These are phyloP conservation scores for Didymosphaeria variabile DNA, from an alignment of 2,329 filamentous ascomycete species.

Conservation along the genomic window DNA sequence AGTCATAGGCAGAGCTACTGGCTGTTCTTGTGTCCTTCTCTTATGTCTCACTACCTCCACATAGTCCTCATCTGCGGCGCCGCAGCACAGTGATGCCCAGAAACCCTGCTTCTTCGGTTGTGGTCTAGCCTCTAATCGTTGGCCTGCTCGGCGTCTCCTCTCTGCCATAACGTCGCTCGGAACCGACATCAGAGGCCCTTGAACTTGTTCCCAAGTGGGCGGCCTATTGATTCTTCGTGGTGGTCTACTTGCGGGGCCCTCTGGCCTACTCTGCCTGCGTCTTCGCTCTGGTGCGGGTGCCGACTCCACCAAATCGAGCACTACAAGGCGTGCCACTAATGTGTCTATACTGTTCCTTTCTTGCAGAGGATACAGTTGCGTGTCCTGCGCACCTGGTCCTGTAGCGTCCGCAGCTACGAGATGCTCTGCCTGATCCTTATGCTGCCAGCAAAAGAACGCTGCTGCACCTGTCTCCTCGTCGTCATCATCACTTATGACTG, in stretches of 20 bases:
- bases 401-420: constrained; percentile 39
- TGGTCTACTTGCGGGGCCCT: constrained; percentile 30
- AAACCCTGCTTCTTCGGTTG: constrained; percentile 46
- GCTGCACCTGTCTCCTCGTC: constrained; percentile 65
- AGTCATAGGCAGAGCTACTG: constrained; percentile 14
- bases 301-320: constrained; percentile 69
- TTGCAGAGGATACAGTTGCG: constrained; percentile 65
- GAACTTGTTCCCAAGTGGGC: constrained; percentile 56
- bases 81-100: constrained; percentile 56
- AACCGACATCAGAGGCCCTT: constrained; percentile 56
- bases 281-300: constrained; percentile 49
- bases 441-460: constrained; percentile 90
- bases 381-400: constrained; percentile 36
- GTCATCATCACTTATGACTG: constrained; percentile 52
- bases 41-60: constrained; percentile 55
- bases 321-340: constrained; percentile 78
- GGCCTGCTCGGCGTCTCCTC: constrained; percentile 27
- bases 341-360: constrained; percentile 85
- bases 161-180: constrained; percentile 50
- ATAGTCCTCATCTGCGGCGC: constrained; percentile 49
- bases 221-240: constrained; percentile 47
- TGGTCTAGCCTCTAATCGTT: constrained; percentile 29
- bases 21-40: constrained; percentile 33
- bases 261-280: constrained; percentile 32
- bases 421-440: constrained; percentile 80